Base-by-base conservation (phyloP, 768 basidiomycete genomes). In the Suillus tomentosus region DNA sequence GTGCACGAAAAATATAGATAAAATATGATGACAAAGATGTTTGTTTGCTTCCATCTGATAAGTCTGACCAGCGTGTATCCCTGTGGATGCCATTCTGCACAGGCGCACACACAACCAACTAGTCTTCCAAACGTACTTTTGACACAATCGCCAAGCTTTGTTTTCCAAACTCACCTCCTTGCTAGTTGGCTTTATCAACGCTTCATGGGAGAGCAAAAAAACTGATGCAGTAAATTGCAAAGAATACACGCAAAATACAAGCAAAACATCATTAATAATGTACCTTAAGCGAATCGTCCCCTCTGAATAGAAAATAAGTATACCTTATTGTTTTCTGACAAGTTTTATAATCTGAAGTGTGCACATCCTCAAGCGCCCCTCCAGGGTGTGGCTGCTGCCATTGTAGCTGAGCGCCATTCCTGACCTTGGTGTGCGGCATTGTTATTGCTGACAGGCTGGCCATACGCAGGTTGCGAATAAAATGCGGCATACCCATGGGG, bases 361-460 rank as follows among this genome's bases (percentile, higher is more conserved):
- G 17, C 42, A 31, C 10, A 42, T 31, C 31, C 19, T 27, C 39
- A n/a, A 11, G 27, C 17, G 24, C 1, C 24, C 40, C 40, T 57
- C 79, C 76, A 31, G 65, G 62, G 48, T 78, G 78, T 57, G 78
- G 75, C 61, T 65, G 69, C 64, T 74, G 78, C 79, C 78, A 80
- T 54, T 75, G 74, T 56, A 79, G 65, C 42, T 65, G 68, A 57
- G 71, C 67, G 57, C 67, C 54, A 39, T 71, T 72, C 67, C 59
- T 70, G 75, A 66, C 31, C 53, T 17, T 34, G 53, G 5, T 34
- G 31, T n/a, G 19, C 34, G 11, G 34, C 14, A n/a, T n/a, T 54
- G 19, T n/a, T 54, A n/a, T 42, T 50, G 40, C 34, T 57, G 65
- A 62, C 55, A 17, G 39, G 34, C 37, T 34, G 64, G 6, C 13